phyloP scores from a whole-genome alignment of 306 rosid species.

The Dryas drummondii region DNA sequence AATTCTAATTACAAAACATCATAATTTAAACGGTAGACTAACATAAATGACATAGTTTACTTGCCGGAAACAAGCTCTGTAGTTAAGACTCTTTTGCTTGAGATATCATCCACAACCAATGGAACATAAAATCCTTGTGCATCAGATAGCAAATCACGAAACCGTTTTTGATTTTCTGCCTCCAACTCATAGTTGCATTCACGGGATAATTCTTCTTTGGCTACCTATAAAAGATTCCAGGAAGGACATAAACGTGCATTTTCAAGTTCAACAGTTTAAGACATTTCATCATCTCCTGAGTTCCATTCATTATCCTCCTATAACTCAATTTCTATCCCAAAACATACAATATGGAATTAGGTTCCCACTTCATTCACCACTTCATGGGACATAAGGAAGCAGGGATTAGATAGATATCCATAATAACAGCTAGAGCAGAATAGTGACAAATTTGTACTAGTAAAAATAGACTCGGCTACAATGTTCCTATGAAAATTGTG shows the following conservation, averaged over 20 bases:
- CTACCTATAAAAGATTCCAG: constrained; percentile 55
- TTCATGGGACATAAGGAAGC: background rate
- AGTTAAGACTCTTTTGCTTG: constrained; percentile 78
- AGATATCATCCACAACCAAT: constrained; percentile 66
- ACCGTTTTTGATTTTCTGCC: constrained; percentile 78
- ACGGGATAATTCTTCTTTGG: constrained; percentile 83
- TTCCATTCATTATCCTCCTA: background rate
- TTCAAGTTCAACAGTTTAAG: constrained; percentile 14
- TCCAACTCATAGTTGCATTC: constrained; percentile 94
- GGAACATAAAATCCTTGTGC: constrained; percentile 81
- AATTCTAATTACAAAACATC: constrained; percentile 1
- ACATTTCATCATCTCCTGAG: constrained; percentile 15
- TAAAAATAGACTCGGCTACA: background rate
- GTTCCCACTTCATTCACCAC: background rate
- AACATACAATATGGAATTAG: background rate
- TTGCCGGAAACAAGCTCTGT: constrained; percentile 81
- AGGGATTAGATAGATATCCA: background rate
- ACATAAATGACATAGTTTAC: constrained; percentile 21
- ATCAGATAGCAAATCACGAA: constrained; percentile 55
- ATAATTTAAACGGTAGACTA: constrained; percentile 21
- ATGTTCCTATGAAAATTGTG: background rate
- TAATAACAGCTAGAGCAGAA: background rate
- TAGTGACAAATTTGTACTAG: constrained; percentile 3
- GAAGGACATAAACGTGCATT: constrained; percentile 27
- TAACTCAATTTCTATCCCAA: background rate